These are phyloP conservation scores for Dendrobium catenatum DNA, from an alignment of 106 monocot genomes.

Conservation along the genomic window DNA sequence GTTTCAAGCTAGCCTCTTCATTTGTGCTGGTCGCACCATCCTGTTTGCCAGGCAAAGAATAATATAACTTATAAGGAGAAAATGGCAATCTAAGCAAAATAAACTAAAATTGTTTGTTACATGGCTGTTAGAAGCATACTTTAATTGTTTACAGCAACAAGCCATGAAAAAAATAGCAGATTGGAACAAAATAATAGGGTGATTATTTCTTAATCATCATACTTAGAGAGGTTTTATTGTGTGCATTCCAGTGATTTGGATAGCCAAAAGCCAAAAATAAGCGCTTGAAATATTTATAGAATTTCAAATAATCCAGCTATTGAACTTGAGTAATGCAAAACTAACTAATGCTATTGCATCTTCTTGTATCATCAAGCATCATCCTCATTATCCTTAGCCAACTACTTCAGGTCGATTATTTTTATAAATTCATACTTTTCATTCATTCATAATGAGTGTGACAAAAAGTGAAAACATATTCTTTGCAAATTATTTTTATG, in stretches of 20 bases:
- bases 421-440: no score
- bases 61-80: no score
- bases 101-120: not conserved
- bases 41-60: not conserved
- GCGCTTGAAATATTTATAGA: not conserved
- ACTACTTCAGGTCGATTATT: no score
- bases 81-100: no score
- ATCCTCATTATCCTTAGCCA: not conserved
- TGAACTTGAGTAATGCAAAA: not conserved
- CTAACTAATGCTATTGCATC: not conserved
- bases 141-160: not conserved
- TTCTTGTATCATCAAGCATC: not conserved
- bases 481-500: no score
- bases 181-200: not conserved
- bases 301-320: not conserved
- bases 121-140: not conserved
- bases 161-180: not conserved
- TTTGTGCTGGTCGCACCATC: not conserved
- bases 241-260: not conserved
- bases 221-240: not conserved
- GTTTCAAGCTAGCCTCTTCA: slow-evolving; percentile 30
- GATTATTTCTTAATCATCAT: not conserved
- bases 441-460: no score
- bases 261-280: not conserved
- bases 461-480: no score